Conservation (phyloP, 345 rosid genomes). For the Geranium rotundifolium region DNA sequence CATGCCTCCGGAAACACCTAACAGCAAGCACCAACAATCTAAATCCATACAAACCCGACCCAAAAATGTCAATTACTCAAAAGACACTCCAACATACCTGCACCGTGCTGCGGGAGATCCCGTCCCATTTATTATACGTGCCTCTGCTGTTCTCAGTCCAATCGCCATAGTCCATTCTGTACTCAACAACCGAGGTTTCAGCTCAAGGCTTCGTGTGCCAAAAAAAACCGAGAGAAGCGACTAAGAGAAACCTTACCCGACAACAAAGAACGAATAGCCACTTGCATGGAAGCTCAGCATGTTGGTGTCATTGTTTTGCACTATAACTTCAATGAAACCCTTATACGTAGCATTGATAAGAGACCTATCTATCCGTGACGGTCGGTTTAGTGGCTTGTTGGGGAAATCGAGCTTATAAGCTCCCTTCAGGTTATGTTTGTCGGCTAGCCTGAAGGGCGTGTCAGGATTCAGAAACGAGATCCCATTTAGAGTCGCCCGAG, state of each 20-base stretch:
- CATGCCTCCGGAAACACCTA: constrained; percentile 92
- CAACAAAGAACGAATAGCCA: constrained; percentile 82
- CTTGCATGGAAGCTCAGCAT: constrained; percentile 81
- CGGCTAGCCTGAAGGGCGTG: constrained; percentile 75
- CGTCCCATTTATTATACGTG: constrained; percentile 70
- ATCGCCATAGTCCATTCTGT: constrained; percentile 82
- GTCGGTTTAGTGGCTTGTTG: constrained; percentile 44
- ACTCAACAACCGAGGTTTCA: constrained; percentile 3
- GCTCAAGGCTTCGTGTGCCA: too few species aligned
- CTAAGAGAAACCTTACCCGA: constrained; percentile 41
- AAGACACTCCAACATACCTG: constrained; percentile 22
- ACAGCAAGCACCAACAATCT: not conserved
- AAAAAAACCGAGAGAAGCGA: too few species aligned
- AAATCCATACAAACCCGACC: too few species aligned
- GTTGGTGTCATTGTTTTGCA: constrained; percentile 85
- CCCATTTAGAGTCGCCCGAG: constrained; percentile 63
- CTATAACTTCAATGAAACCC: constrained; percentile 71
- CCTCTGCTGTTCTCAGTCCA: constrained; percentile 67
- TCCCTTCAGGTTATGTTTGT: constrained; percentile 56
- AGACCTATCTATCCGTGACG: constrained; percentile 48
- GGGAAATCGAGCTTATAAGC: constrained; percentile 87
- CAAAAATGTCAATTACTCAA: too few species aligned
- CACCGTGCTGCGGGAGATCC: constrained; percentile 43
- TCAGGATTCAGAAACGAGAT: constrained; percentile 65
- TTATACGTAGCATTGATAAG: constrained; percentile 76